Evolutionary conservation across 306 rosid species (phyloP), one percentile per base, ranked within the genome.

Genomic region (Dicorynia guianensis): DNA sequence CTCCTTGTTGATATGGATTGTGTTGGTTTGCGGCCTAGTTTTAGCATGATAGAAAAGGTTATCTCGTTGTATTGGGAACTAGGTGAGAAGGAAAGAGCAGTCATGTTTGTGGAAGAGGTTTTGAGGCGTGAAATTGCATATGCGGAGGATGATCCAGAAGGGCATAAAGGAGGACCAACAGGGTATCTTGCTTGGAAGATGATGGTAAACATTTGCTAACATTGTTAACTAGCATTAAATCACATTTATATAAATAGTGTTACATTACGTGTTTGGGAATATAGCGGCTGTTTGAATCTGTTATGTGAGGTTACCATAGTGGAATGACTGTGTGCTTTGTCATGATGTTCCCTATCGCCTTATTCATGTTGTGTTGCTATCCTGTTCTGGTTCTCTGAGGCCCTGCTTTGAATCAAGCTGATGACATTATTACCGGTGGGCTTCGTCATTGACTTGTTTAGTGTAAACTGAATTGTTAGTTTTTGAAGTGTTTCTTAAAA

Each of bases 141-240:
- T 69, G 66, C 75, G 14, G 85, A 72, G 48, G 93, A 81, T 19
- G 85, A 73, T 70, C 65, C 80, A 15, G 86, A 87, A 34, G 95
- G 90, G 17, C 88, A 82, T 54, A 92, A 89, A 75, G 98, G 97
- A 71, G 98, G 97, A 36, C 96, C 97, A 47, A 92, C 96, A 13
- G 98, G 98, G 8, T 95, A 90, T 85, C 97, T 95, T 78, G 97
- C 96, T 83, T 95, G 98, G 98, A 95, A 92, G 83, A 95, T 95
- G 98, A 92, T 92, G 98, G 98, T 95, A 82, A 71, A 81, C 75
- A 19, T 52, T 14, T 38, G 33, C 54, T 74, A n/a, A 11, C 3
- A 6, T 25, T 58, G 19, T 14, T 71, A 55, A 12, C 55, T 38
- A 18, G 17, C 15, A 33, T 49, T 68, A 3, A 20, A 53, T 50